Evolutionary conservation across 2,329 filamentous ascomycete genomes (phyloP).

Genomic region (Pseudocercospora cruenta): DNA sequence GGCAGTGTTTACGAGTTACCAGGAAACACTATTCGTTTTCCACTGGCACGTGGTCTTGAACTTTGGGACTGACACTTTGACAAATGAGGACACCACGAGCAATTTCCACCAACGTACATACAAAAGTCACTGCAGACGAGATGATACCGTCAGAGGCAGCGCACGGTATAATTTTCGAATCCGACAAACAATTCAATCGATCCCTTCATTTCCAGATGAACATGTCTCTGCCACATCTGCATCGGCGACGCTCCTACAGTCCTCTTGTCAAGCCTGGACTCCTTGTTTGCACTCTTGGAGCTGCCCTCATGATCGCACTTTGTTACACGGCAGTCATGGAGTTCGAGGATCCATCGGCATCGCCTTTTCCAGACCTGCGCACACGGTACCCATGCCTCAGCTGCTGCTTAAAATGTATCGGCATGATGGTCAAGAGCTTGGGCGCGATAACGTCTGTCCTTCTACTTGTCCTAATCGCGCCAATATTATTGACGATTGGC

Average conservation of each 20-base stretch:
- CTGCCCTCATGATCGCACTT: background rate
- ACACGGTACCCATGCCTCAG: background rate
- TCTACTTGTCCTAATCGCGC: background rate
- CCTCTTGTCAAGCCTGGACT: background rate
- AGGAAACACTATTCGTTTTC: background rate
- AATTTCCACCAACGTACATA: background rate
- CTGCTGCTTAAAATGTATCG: background rate
- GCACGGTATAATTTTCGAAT: background rate
- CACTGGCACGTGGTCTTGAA: background rate
- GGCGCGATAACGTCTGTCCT: background rate
- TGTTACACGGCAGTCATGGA: background rate
- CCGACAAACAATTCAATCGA: too few species aligned
- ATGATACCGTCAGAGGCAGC: background rate
- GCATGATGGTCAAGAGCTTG: background rate
- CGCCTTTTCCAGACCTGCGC: constrained; percentile 4
- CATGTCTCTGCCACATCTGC: background rate
- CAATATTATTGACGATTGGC: background rate
- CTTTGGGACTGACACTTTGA: background rate
- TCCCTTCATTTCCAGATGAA: background rate
- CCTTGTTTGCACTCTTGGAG: background rate
- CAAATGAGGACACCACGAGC: background rate
- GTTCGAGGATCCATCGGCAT: background rate
- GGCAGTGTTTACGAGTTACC: background rate
- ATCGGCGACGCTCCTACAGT: background rate
- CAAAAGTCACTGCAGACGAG: background rate